A percentile compares a stretch with the other conserved stretches of the same genome.
These are phyloP conservation scores for Fraxinus latifolia DNA, from an alignment of 305 asterid genomes.

Conservation along the genomic window DNA sequence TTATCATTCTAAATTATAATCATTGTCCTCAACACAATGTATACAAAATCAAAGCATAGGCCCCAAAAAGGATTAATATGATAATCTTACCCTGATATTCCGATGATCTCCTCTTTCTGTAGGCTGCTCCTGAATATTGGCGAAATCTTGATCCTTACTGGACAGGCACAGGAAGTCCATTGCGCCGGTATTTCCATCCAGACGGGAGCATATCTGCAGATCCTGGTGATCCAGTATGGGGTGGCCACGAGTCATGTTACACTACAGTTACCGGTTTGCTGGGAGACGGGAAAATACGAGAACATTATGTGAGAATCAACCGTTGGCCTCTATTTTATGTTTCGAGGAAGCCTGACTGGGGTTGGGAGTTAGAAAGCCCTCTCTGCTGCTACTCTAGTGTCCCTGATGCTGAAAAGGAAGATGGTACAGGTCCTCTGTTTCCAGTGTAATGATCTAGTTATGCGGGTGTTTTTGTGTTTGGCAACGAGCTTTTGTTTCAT, in stretches of 20 bases:
- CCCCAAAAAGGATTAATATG: neutral
- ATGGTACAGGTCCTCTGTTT: constrained; percentile 59
- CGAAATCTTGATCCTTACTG: constrained; percentile 71
- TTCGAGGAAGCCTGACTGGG: constrained; percentile 64
- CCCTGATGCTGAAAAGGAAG: constrained; percentile 51
- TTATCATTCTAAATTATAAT: neutral
- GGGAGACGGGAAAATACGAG: constrained; percentile 54
- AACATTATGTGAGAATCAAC: constrained; percentile 78
- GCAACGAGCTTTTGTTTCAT: neutral
- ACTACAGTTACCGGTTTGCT: constrained; percentile 60
- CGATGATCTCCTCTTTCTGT: neutral
- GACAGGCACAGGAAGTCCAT: constrained; percentile 43
- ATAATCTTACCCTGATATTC: neutral
- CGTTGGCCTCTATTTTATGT: constrained; percentile 62
- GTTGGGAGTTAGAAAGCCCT: constrained; percentile 65
- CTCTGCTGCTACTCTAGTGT: constrained; percentile 54
- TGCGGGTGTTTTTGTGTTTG: neutral
- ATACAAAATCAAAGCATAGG: neutral
- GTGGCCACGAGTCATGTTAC: constrained; percentile 81
- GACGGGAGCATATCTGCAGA: constrained; percentile 82
- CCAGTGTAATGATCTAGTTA: constrained; percentile 13
- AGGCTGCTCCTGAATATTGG: constrained; percentile 80
- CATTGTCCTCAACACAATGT: neutral
- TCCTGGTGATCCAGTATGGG: constrained; percentile 67
- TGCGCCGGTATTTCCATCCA: constrained; percentile 71